Evolutionary conservation across 2,329 filamentous ascomycete genomes (phyloP).

Genomic region (Colletotrichum noveboracense): DNA sequence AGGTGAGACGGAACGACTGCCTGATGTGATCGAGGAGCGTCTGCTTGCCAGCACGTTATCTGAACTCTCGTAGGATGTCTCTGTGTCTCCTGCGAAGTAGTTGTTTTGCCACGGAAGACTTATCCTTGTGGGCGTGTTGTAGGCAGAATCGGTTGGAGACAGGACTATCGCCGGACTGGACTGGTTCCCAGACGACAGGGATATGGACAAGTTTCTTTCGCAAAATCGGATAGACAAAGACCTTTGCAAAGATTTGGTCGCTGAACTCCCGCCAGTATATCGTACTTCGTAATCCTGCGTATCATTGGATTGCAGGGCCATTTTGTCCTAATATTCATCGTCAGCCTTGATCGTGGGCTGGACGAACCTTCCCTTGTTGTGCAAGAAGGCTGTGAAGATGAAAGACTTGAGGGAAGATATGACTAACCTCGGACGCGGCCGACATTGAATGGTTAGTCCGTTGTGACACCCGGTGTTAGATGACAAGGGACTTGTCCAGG

Average conservation of each 20-base stretch:
- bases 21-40: not conserved
- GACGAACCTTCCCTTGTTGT: not conserved
- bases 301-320: not conserved
- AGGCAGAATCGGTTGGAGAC: not conserved
- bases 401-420: not conserved
- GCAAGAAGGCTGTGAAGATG: not conserved
- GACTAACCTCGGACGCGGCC: not conserved
- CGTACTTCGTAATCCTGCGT: not conserved
- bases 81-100: not conserved
- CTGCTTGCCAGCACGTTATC: not conserved
- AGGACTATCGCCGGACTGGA: not conserved
- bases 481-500: not conserved
- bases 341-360: not conserved
- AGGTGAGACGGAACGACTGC: not conserved
- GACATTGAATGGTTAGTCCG: not conserved
- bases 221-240: not conserved
- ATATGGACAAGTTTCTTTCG: not conserved
- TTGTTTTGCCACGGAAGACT: not conserved
- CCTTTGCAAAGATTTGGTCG: not conserved
- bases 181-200: not conserved
- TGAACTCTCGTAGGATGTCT: not conserved
- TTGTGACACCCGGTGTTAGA: not conserved
- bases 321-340: not conserved
- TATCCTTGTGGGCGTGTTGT: not conserved
- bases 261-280: not conserved